Conservation (phyloP, 192 early-diverging fungal genomes). For the Linnemannia elongata region DNA sequence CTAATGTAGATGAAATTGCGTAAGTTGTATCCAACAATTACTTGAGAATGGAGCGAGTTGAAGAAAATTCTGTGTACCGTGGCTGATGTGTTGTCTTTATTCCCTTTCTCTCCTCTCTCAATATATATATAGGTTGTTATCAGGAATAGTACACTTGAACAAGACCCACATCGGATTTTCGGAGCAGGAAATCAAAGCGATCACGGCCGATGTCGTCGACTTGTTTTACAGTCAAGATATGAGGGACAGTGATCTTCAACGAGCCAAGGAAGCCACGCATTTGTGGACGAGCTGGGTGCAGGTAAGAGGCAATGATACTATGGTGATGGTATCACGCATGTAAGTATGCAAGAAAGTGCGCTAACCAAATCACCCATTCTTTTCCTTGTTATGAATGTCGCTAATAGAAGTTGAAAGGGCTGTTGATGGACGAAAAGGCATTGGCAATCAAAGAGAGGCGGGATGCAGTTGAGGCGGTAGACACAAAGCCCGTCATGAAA, state of each 20-base stretch:
- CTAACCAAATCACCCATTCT: neutral
- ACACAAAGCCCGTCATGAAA: constrained; percentile 17
- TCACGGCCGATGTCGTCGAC: neutral
- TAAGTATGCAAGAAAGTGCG: no score
- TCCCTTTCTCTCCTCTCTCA: neutral
- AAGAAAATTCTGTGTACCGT: neutral
- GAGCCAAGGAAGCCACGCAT: constrained; percentile 3
- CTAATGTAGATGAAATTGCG: neutral
- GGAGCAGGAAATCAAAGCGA: neutral
- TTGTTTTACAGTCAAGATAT: constrained; percentile 17
- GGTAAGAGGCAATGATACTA: neutral
- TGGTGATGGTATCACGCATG: neutral
- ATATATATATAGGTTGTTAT: constrained; percentile 6
- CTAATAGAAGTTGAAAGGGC: constrained; percentile 17
- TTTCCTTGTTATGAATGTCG: constrained; percentile 7
- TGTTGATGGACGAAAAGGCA: constrained; percentile 12
- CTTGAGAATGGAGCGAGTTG: neutral
- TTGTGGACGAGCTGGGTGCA: constrained; percentile 21
- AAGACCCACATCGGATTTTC: constrained; percentile 15
- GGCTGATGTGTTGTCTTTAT: neutral
- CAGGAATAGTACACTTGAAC: constrained; percentile 18
- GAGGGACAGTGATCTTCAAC: constrained; percentile 7
- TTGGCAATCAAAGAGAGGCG: constrained; percentile 2
- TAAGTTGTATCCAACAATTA: neutral
- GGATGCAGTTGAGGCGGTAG: neutral